Evolutionary conservation across 2,329 filamentous ascomycete species (phyloP).

Genomic region (Exophiala sp.): DNA sequence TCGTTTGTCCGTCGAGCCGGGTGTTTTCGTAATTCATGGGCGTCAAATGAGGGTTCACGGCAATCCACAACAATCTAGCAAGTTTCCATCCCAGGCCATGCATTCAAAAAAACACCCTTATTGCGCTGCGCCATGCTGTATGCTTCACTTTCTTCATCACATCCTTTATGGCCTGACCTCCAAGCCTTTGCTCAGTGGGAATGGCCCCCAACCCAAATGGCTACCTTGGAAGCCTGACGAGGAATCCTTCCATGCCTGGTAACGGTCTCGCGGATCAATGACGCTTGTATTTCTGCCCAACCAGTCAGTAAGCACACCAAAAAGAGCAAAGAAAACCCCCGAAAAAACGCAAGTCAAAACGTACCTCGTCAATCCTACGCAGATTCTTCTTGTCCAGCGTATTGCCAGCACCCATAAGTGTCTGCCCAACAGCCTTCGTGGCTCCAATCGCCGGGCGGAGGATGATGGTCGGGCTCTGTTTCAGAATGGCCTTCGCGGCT

Average conservation of each 20-base stretch:
- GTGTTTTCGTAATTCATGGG: neutral
- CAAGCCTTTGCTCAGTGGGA: neutral
- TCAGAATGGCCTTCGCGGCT: slow-evolving; percentile 70
- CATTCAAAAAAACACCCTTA: neutral
- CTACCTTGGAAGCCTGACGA: no score
- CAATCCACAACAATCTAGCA: neutral
- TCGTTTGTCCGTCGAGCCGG: neutral
- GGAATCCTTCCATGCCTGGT: neutral
- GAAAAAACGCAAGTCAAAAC: no score
- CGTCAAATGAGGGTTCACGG: neutral
- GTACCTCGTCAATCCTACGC: slow-evolving; percentile 79
- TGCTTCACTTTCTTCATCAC: neutral
- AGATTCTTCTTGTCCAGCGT: slow-evolving; percentile 77
- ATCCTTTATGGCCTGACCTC: neutral
- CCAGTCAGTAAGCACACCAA: slow-evolving; percentile 7
- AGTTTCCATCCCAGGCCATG: slow-evolving; percentile 2
- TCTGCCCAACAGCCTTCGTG: slow-evolving; percentile 80
- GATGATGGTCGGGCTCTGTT: slow-evolving; percentile 85
- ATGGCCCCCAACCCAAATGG: no score
- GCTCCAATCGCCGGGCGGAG: slow-evolving; percentile 86
- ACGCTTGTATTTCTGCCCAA: slow-evolving; percentile 24
- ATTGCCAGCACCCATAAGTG: slow-evolving; percentile 87
- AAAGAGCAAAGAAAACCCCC: neutral
- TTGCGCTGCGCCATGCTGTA: neutral
- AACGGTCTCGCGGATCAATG: slow-evolving; percentile 8